These are phyloP conservation scores for Ophiostoma populinum DNA, from an alignment of 2,329 filamentous ascomycete species.

Conservation along the genomic window DNA sequence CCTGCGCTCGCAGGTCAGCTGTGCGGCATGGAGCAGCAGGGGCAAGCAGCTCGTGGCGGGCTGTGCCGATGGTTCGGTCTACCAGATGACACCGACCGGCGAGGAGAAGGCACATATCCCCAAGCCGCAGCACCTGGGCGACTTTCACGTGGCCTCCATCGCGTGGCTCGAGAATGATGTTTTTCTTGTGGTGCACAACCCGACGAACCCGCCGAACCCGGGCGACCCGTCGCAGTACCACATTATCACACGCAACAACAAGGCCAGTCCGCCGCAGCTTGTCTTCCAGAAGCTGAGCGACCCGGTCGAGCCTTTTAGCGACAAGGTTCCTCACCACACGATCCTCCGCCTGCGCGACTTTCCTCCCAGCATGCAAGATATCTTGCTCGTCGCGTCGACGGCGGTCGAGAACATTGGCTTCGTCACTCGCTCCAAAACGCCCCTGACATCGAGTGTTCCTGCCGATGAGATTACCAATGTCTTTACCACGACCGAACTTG, in stretches of 20 bases:
- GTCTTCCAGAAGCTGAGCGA: constrained; percentile 59
- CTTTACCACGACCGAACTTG: constrained; percentile 57
- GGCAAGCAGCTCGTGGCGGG: constrained; percentile 89
- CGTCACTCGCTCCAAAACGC: constrained; percentile 53
- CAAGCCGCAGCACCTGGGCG: constrained; percentile 47
- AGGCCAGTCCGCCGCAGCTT: constrained; percentile 33
- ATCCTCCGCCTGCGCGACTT: constrained; percentile 65
- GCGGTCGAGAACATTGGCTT: constrained; percentile 64
- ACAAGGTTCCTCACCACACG: constrained; percentile 57
- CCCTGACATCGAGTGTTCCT: constrained; percentile 43
- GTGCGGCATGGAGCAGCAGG: constrained; percentile 76
- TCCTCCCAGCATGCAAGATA: constrained; percentile 61
- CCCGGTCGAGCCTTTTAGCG: constrained; percentile 55
- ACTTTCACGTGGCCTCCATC: constrained; percentile 63
- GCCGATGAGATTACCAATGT: constrained; percentile 43
- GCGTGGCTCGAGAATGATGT: constrained; percentile 79
- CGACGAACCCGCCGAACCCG: constrained; percentile 35
- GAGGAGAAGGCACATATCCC: constrained; percentile 63
- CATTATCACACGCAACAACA: constrained; percentile 52
- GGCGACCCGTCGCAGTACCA: constrained; percentile 56
- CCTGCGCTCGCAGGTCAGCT: constrained; percentile 61
- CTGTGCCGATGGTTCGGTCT: constrained; percentile 58
- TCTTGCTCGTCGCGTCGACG: constrained; percentile 69
- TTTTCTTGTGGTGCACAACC: constrained; percentile 68
- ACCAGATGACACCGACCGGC: constrained; percentile 73